Conservation (phyloP, 495 filamentous ascomycete genomes). For the Penicillium riverlandense region DNA sequence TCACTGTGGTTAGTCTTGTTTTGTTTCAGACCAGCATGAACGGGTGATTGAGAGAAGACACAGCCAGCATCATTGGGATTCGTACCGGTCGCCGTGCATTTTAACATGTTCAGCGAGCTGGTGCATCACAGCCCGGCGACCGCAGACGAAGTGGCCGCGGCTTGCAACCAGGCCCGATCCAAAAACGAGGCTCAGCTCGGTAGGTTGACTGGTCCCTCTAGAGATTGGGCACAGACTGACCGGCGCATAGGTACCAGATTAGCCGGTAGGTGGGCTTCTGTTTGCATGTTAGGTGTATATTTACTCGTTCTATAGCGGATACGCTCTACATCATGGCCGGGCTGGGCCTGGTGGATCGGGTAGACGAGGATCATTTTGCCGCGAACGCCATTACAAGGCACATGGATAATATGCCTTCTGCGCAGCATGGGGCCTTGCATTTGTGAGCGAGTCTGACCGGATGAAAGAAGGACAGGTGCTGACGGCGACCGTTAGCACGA, state of each 20-base stretch:
- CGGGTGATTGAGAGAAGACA: not conserved
- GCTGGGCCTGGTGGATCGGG: slow-evolving; percentile 23
- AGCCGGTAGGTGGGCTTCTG: slow-evolving; percentile 7
- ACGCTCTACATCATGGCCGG: slow-evolving; percentile 30
- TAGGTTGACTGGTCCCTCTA: slow-evolving; percentile 3
- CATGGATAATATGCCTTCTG: slow-evolving; percentile 25
- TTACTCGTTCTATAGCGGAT: slow-evolving; percentile 16
- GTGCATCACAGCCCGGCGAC: slow-evolving; percentile 15
- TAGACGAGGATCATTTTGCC: slow-evolving; percentile 17
- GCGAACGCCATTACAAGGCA: slow-evolving; percentile 29
- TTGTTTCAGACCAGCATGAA: too few species aligned
- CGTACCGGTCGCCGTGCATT: slow-evolving; percentile 29
- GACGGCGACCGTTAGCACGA: slow-evolving; percentile 14
- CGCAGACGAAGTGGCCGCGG: slow-evolving; percentile 17
- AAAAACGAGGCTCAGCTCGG: slow-evolving; percentile 10
- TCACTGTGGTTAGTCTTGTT: slow-evolving; percentile 17
- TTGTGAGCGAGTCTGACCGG: slow-evolving; percentile 15
- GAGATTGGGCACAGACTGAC: too few species aligned
- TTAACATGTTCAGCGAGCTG: slow-evolving; percentile 23
- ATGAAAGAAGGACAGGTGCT: not conserved
- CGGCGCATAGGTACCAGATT: slow-evolving; percentile 9
- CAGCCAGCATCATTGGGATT: slow-evolving; percentile 28
- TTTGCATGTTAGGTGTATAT: not conserved
- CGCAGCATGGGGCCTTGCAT: slow-evolving; percentile 32
- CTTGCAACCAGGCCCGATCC: slow-evolving; percentile 8